Evolutionary conservation across 1,284 basidiomycete genomes (phyloP).

Genomic region (Fomitiporia mediterranea): DNA sequence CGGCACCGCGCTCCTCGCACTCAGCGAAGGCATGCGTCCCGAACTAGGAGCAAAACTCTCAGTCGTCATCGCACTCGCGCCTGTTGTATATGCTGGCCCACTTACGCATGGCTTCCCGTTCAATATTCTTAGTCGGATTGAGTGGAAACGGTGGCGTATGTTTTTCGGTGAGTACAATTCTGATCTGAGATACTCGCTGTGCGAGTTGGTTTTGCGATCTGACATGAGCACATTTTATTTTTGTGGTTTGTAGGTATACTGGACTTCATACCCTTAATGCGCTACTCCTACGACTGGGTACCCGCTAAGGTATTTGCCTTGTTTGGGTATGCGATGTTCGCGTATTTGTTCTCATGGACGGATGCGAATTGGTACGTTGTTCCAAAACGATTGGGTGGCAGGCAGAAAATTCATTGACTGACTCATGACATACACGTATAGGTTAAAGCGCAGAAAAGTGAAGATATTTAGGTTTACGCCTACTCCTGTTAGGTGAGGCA

Average conservation of each 20-base stretch:
- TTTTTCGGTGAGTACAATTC: constrained; percentile 38
- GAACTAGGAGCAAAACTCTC: constrained; percentile 48
- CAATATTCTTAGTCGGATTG: constrained; percentile 40
- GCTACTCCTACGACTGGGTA: constrained; percentile 50
- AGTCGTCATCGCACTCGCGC: constrained; percentile 55
- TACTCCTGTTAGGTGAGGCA: constrained; percentile 43
- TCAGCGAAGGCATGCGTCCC: constrained; percentile 52
- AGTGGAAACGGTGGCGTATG: constrained; percentile 50
- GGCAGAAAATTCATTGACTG: background rate
- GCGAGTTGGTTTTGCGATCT: constrained; percentile 1
- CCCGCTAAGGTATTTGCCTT: constrained; percentile 42
- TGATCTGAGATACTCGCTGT: background rate
- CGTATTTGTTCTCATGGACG: constrained; percentile 58
- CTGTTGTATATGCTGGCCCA: constrained; percentile 57
- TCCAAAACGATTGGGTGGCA: background rate
- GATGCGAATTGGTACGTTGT: constrained; percentile 50
- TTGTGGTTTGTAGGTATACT: constrained; percentile 34
- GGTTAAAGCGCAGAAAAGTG: constrained; percentile 46
- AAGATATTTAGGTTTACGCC: constrained; percentile 66
- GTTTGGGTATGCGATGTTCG: constrained; percentile 54
- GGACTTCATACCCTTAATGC: constrained; percentile 61
- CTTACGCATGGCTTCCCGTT: constrained; percentile 56
- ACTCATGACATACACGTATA: constrained; percentile 13
- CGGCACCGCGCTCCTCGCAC: constrained; percentile 47
- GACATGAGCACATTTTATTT: no score